phyloP scores from a whole-genome alignment of 768 basidiomycete genomes.

The Termitomyces sp. region DNA sequence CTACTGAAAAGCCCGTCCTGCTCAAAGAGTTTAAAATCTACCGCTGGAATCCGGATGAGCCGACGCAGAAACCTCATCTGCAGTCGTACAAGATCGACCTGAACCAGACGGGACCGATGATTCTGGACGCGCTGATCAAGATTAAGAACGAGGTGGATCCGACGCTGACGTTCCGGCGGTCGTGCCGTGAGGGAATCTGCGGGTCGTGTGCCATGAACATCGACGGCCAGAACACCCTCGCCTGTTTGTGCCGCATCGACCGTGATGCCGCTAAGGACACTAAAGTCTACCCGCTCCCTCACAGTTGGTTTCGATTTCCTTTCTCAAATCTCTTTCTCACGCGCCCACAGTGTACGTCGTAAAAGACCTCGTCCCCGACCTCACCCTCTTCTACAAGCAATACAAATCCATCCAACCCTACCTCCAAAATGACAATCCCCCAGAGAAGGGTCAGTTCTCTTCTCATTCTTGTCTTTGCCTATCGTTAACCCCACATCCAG shows the following conservation, averaged over 20 bases:
- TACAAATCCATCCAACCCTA: conserved; percentile 99
- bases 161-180: conserved; percentile 92
- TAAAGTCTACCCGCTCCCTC: conserved; percentile 96
- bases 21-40: conserved; percentile 98
- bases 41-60: conserved; percentile 98
- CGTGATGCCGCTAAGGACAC: conserved; percentile 60
- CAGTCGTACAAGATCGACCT: conserved; percentile 92
- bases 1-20: conserved; percentile 60
- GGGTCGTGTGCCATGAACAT: conserved; percentile 99
- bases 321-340: background rate
- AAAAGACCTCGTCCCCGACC: conserved; percentile 94
- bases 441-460: conserved; percentile 46
- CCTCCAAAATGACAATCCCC: conserved; percentile 90
- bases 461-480: background rate
- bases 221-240: conserved; percentile 95
- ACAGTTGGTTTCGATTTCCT: conserved; percentile 57
- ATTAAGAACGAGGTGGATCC: conserved; percentile 99
- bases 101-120: conserved; percentile 94
- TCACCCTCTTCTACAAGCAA: conserved; percentile 95
- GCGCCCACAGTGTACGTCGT: conserved; percentile 83
- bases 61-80: conserved; percentile 82
- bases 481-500: conserved; percentile 14
- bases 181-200: conserved; percentile 94
- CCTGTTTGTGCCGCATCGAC: conserved; percentile 95
- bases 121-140: conserved; percentile 93